A percentile compares a stretch with the other conserved stretches of the same genome.
These are phyloP conservation scores for Boletus bicolor DNA, from an alignment of 768 basidiomycete species.

Conservation along the genomic window DNA sequence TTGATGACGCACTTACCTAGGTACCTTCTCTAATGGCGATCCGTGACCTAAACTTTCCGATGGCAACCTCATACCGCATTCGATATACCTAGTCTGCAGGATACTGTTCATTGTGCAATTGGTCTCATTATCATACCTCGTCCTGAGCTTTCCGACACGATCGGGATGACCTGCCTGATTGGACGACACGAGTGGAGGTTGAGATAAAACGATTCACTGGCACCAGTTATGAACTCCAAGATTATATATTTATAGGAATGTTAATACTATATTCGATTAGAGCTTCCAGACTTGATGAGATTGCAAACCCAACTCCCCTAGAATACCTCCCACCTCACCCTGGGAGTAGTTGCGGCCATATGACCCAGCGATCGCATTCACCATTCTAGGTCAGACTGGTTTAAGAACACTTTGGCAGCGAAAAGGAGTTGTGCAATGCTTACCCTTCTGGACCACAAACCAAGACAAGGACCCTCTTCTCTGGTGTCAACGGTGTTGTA, in stretches of 20 bases:
- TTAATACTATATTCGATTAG: constrained; percentile 24
- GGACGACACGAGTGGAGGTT: neutral
- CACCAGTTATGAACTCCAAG: neutral
- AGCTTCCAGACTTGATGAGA: constrained; percentile 70
- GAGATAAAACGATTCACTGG: neutral
- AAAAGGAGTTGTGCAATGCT: constrained; percentile 23
- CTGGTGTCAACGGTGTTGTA: constrained; percentile 7
- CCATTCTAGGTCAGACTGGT: constrained; percentile 52
- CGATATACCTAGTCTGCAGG: no score
- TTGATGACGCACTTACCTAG: no score
- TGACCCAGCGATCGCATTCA: constrained; percentile 69
- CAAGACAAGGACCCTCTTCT: constrained; percentile 57
- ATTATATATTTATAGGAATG: neutral
- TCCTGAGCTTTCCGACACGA: no score
- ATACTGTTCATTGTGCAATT: no score
- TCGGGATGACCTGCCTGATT: no score
- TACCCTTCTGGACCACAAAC: constrained; percentile 86
- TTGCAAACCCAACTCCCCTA: constrained; percentile 61
- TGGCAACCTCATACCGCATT: no score
- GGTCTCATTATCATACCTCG: no score
- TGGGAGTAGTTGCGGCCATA: constrained; percentile 75
- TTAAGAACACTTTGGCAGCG: neutral
- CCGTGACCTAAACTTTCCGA: no score
- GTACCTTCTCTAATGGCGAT: no score
- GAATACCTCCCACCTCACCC: constrained; percentile 62